Evolutionary conservation across 257 asterid genomes (phyloP).

Genomic region (Nicotiana paniculata): DNA sequence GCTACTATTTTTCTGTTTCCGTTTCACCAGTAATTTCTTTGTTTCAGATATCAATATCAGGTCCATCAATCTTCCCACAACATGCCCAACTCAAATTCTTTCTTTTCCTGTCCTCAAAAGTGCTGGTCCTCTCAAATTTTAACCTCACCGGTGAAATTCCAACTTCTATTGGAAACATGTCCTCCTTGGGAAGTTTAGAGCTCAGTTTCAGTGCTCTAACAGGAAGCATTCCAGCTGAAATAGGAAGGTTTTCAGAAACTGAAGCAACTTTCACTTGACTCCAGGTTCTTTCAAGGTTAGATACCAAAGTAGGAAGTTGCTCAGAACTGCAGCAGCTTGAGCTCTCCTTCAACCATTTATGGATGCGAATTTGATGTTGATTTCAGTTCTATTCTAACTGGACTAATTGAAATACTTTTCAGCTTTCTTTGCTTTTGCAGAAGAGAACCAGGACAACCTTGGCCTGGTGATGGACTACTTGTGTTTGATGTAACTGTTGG

Average conservation of each 20-base stretch:
- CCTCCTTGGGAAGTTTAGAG: conserved; percentile 39
- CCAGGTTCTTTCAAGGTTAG: conserved; percentile 39
- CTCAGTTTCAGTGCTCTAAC: conserved; percentile 53
- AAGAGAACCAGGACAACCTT: no score
- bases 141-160: conserved; percentile 57
- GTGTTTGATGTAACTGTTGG: no score
- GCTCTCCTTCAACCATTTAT: conserved; percentile 46
- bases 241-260: conserved; percentile 37
- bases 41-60: conserved; percentile 41
- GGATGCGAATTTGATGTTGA: conserved; percentile 7
- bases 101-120: conserved; percentile 37
- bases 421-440: no score
- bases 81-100: conserved; percentile 42
- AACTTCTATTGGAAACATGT: conserved; percentile 33
- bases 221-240: conserved; percentile 44
- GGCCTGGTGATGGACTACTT: no score
- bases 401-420: no score
- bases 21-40: conserved; percentile 33
- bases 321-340: conserved; percentile 41
- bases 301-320: conserved; percentile 56
- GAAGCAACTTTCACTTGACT: conserved; percentile 33
- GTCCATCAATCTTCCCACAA: conserved; percentile 45
- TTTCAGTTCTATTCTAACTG: no score
- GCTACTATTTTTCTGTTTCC: conserved; percentile 11
- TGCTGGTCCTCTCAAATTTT: conserved; percentile 37